Evolutionary conservation across 2,329 filamentous ascomycete species (phyloP).

Genomic region (Paramyrothecium roridum): DNA sequence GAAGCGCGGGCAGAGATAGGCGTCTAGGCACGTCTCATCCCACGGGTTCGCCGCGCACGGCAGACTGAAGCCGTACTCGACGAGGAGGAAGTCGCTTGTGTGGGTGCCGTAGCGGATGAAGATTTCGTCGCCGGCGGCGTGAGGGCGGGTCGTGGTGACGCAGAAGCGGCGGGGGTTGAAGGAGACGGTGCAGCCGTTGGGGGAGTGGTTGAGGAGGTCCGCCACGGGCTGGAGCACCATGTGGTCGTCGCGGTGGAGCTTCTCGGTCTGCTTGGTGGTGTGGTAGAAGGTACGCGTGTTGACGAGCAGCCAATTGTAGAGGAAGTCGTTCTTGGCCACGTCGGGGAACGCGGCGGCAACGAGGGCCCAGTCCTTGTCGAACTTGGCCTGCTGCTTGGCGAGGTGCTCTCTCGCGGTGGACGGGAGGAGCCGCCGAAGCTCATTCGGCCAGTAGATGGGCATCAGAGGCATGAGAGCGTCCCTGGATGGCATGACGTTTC

Average conservation of each 20-base stretch:
- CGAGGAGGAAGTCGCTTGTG: slow-evolving; percentile 66
- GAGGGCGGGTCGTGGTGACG: slow-evolving; percentile 47
- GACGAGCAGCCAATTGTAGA: slow-evolving; percentile 57
- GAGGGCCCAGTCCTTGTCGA: slow-evolving; percentile 36
- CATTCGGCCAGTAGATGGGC: slow-evolving; percentile 44
- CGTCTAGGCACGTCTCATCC: slow-evolving; percentile 48
- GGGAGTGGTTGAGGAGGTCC: slow-evolving; percentile 65
- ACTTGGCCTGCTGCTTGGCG: slow-evolving; percentile 45
- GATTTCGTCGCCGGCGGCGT: slow-evolving; percentile 59
- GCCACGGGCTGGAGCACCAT: slow-evolving; percentile 70
- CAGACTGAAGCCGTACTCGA: slow-evolving; percentile 60
- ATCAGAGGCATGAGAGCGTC: slow-evolving; percentile 51
- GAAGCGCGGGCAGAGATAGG: slow-evolving; percentile 39
- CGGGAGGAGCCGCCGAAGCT: slow-evolving; percentile 43
- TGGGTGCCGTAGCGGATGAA: slow-evolving; percentile 68
- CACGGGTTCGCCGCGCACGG: slow-evolving; percentile 40
- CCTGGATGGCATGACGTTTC: slow-evolving; percentile 62
- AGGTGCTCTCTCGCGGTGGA: slow-evolving; percentile 40
- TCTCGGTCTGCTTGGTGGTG: slow-evolving; percentile 40
- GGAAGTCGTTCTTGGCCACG: slow-evolving; percentile 37
- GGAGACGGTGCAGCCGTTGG: slow-evolving; percentile 42
- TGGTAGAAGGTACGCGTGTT: slow-evolving; percentile 64
- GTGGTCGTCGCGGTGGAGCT: slow-evolving; percentile 48
- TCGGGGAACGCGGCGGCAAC: slow-evolving; percentile 23
- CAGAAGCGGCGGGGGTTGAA: slow-evolving; percentile 50